These are phyloP conservation scores for Elaeis oleifera DNA, from an alignment of 202 grass and related monocot genomes.

Conservation along the genomic window DNA sequence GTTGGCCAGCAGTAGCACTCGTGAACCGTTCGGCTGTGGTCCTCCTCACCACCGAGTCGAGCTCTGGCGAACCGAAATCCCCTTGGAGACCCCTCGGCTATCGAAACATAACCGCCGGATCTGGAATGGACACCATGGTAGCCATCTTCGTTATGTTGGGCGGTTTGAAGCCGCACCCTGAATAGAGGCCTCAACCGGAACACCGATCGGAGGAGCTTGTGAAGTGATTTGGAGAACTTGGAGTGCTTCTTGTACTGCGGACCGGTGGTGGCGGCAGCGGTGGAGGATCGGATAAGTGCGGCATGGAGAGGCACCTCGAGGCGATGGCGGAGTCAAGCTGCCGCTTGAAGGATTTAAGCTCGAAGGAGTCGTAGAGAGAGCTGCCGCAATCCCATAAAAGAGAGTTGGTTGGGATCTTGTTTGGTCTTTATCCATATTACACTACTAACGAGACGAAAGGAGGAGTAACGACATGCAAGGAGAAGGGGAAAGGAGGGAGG, in stretches of 20 bases:
- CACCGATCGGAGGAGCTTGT: neutral
- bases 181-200: neutral
- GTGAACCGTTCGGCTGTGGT: constrained; percentile 19
- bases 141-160: constrained; percentile 13
- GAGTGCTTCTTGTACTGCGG: neutral
- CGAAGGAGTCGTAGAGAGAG: constrained; percentile 17
- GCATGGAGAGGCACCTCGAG: constrained; percentile 13
- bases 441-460: too few relatives aligned
- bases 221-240: neutral
- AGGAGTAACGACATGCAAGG: too few relatives aligned
- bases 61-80: constrained; percentile 19
- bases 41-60: constrained; percentile 17
- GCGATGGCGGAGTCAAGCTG: constrained; percentile 4
- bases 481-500: too few relatives aligned
- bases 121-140: neutral
- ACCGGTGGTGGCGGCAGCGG: neutral
- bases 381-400: constrained; percentile 12
- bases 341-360: constrained; percentile 6
- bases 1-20: neutral
- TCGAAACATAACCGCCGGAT: constrained; percentile 14
- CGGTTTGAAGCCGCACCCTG: neutral
- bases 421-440: neutral
- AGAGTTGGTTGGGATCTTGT: neutral
- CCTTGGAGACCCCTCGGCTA: constrained; percentile 26
- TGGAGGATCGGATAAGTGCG: neutral